A percentile compares a stretch with the other conserved stretches of the same genome.
Conservation (phyloP, 2,329 filamentous ascomycete species). For the Calcarisporium arbuscula region DNA sequence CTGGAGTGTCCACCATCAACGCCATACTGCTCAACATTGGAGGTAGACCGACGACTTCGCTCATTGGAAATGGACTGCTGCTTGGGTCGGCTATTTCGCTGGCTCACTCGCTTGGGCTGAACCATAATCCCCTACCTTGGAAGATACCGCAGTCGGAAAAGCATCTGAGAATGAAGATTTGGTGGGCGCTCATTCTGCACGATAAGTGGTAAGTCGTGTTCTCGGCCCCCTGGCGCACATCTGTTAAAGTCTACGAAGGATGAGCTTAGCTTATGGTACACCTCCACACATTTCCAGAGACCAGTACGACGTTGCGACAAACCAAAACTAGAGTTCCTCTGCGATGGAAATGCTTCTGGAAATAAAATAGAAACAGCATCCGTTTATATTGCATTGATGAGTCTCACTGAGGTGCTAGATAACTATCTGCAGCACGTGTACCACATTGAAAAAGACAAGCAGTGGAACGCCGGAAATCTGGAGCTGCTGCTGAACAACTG, state of each 20-base stretch:
- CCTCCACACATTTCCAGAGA: constrained; percentile 38
- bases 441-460: constrained; percentile 22
- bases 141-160: constrained; percentile 46
- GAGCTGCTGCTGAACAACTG: constrained; percentile 35
- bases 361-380: constrained; percentile 20
- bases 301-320: constrained; percentile 43
- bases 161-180: constrained; percentile 43
- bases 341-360: constrained; percentile 12
- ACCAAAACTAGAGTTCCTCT: constrained; percentile 30
- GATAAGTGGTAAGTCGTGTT: constrained; percentile 42
- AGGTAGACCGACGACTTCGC: constrained; percentile 53
- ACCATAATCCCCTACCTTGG: constrained; percentile 46
- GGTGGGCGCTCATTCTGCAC: constrained; percentile 50
- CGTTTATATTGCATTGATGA: constrained; percentile 38
- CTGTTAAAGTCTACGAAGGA: constrained; percentile 24
- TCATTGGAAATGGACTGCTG: constrained; percentile 49
- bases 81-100: constrained; percentile 45
- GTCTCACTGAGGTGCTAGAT: constrained; percentile 34
- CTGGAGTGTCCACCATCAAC: constrained; percentile 51
- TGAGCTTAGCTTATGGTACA: constrained; percentile 46
- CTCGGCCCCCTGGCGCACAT: background rate
- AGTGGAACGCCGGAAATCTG: constrained; percentile 21
- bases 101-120: constrained; percentile 47
- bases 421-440: constrained; percentile 27
- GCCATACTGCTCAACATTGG: constrained; percentile 53